Evolutionary conservation across 352 stramenopile genomes (phyloP).

Genomic region (Globisporangium uncinulatum): DNA sequence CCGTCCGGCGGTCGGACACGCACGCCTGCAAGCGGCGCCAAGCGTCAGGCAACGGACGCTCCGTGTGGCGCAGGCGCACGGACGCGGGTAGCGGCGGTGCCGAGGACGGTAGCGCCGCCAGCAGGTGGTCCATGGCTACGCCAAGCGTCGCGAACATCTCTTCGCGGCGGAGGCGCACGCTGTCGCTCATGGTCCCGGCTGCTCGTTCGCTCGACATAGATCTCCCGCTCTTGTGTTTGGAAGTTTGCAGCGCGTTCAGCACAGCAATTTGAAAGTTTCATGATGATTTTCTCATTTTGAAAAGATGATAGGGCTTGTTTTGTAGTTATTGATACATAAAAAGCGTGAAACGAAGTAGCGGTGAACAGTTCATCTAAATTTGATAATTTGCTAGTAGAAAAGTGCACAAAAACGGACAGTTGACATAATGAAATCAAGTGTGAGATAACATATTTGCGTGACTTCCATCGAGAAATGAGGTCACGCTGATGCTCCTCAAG

Average conservation of each 20-base stretch:
- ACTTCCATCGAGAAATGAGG: too few relatives aligned
- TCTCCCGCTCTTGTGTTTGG: too few relatives aligned
- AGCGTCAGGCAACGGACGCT: slow-evolving; percentile 8
- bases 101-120: slow-evolving; percentile 19
- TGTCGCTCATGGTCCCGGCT: slow-evolving; percentile 1
- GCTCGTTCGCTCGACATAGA: background rate
- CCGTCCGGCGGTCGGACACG: slow-evolving; percentile 15
- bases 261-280: too few relatives aligned
- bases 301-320: too few relatives aligned
- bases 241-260: too few relatives aligned
- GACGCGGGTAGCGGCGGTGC: slow-evolving; percentile 14
- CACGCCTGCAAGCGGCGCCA: slow-evolving; percentile 18
- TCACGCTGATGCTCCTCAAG: background rate
- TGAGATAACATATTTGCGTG: too few relatives aligned
- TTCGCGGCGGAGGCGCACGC: slow-evolving; percentile 6
- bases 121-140: slow-evolving; percentile 43
- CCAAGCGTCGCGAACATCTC: slow-evolving; percentile 39
- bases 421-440: too few relatives aligned
- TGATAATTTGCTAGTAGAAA: too few relatives aligned
- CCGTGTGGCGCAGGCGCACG: slow-evolving; percentile 6
- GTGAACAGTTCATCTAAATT: too few relatives aligned
- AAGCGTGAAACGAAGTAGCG: background rate
- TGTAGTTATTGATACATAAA: too few relatives aligned
- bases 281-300: too few relatives aligned
- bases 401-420: too few relatives aligned